These are phyloP conservation scores for Chlamydomonas reinhardtii DNA, from an alignment of 163 green algal species.

Conservation along the genomic window DNA sequence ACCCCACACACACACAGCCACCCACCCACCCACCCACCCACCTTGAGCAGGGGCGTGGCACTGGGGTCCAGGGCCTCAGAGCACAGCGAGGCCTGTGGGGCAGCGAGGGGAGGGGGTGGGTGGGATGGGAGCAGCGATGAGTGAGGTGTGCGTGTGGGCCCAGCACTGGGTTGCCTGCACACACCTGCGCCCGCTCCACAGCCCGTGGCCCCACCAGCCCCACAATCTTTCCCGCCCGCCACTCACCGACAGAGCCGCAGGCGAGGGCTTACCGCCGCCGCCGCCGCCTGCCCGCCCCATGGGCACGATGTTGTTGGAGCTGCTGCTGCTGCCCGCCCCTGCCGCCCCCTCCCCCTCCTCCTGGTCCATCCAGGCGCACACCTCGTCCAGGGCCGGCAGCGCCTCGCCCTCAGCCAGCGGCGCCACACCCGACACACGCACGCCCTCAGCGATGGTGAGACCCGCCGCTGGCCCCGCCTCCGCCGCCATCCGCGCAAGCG, in stretches of 20 bases:
- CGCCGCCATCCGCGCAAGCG: slow-evolving; percentile 21
- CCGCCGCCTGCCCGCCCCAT: not conserved
- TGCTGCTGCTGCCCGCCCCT: not conserved
- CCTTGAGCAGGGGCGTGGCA: slow-evolving; percentile 23
- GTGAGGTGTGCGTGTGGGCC: too few species aligned
- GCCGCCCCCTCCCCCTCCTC: not conserved
- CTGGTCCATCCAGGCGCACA: not conserved
- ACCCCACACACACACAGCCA: not conserved
- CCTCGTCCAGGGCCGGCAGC: not conserved
- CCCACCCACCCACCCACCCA: not conserved
- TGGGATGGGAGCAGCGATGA: too few species aligned
- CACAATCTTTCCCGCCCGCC: not conserved
- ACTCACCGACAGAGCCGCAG: not conserved
- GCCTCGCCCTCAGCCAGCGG: not conserved
- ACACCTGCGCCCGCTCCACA: too few species aligned
- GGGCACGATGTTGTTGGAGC: slow-evolving; percentile 33
- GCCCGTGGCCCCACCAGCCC: too few species aligned
- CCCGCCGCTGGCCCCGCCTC: not conserved
- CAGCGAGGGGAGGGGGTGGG: too few species aligned
- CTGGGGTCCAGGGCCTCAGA: slow-evolving; percentile 14
- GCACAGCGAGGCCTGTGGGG: not conserved
- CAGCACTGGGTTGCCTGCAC: too few species aligned
- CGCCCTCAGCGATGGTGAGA: slow-evolving; percentile 10
- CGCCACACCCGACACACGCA: not conserved
- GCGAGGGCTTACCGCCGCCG: not conserved